These are phyloP conservation scores for Paramecium bursaria DNA, from an alignment of 73 alveolate genomes.

Conservation along the genomic window DNA sequence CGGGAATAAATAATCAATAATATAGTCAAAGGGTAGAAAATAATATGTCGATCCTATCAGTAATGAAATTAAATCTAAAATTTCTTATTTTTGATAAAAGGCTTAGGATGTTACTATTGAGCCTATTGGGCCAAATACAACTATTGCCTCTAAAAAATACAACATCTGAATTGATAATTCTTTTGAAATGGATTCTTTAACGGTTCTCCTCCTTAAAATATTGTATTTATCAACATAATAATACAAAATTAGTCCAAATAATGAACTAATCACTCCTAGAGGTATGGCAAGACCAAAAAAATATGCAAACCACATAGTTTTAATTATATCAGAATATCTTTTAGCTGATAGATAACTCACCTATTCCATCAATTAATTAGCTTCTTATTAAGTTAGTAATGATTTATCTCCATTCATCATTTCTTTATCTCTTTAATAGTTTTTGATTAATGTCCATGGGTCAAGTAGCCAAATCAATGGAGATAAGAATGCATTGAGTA, in stretches of 20 bases:
- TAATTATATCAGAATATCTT: constrained; percentile 70
- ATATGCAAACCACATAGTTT: constrained; percentile 70
- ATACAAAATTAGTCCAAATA: constrained; percentile 47
- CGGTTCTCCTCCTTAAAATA: constrained; percentile 65
- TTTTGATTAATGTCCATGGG: constrained; percentile 63
- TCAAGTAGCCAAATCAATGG: constrained; percentile 64
- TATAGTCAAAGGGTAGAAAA: constrained; percentile 32
- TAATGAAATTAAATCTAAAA: background rate
- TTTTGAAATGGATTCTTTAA: constrained; percentile 60
- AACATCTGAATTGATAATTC: constrained; percentile 64
- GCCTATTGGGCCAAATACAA: constrained; percentile 20
- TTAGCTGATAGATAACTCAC: constrained; percentile 53
- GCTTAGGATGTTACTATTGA: background rate
- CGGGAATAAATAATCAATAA: constrained; percentile 58
- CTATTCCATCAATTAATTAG: constrained; percentile 44
- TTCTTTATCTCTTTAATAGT: constrained; percentile 36
- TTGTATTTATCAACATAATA: constrained; percentile 63
- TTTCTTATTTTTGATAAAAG: background rate
- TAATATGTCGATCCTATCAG: constrained; percentile 1
- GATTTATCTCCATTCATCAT: constrained; percentile 23
- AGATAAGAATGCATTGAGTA: constrained; percentile 54
- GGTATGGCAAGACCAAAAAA: constrained; percentile 65
- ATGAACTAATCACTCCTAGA: constrained; percentile 62
- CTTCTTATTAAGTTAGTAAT: constrained; percentile 62
- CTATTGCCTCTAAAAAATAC: constrained; percentile 1